These are phyloP conservation scores for Carex sylvatica DNA, from an alignment of 202 grass and related monocot genomes.

Conservation along the genomic window DNA sequence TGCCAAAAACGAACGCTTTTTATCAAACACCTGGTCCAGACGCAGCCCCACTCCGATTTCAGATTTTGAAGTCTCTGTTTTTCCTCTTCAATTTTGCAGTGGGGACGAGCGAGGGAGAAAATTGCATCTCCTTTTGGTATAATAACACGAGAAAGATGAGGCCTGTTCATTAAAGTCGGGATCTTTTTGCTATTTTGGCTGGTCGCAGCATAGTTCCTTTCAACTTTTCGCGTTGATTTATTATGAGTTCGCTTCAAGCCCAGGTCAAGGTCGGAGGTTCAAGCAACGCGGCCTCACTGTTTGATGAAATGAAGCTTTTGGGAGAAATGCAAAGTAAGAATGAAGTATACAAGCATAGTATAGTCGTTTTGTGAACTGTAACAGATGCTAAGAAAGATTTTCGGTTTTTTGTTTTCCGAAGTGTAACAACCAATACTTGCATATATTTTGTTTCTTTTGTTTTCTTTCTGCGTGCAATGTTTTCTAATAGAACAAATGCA, in stretches of 20 bases:
- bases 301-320: constrained; percentile 96
- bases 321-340: constrained; percentile 65
- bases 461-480: background rate
- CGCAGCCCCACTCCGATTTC: constrained; percentile 36
- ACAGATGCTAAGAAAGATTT: background rate
- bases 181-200: background rate
- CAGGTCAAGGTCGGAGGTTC: constrained; percentile 45
- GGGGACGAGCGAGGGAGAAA: background rate
- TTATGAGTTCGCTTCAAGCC: constrained; percentile 58
- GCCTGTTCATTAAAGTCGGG: constrained; percentile 3
- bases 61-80: constrained; percentile 1
- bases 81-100: background rate
- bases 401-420: background rate
- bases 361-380: background rate
- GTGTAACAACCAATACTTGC: background rate
- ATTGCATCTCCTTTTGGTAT: constrained; percentile 11
- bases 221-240: background rate
- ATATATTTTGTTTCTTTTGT: background rate
- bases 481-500: background rate
- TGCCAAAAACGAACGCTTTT: constrained; percentile 34
- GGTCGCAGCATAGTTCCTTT: background rate
- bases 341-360: constrained; percentile 12
- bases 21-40: constrained; percentile 38
- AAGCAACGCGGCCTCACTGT: constrained; percentile 64
- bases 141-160: constrained; percentile 11